phyloP scores from a whole-genome alignment of 345 rosid species.

The Gossypium longicalyx region DNA sequence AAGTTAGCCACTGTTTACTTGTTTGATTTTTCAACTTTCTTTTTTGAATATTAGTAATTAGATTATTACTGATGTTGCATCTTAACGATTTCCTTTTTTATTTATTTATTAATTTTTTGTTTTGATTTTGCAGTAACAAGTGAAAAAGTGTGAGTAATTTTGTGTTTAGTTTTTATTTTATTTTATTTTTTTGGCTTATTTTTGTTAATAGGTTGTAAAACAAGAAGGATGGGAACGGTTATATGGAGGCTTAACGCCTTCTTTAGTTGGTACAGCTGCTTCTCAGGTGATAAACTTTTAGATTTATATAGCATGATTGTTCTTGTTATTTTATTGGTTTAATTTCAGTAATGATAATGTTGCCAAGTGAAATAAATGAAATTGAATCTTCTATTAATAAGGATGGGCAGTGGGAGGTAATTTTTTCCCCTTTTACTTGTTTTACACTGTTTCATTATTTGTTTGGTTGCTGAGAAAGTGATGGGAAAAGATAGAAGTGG shows the following conservation, averaged over 20 bases:
- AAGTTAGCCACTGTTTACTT: neutral
- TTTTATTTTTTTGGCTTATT: constrained; percentile 36
- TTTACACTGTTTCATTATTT: neutral
- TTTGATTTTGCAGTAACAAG: neutral
- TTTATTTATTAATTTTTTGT: neutral
- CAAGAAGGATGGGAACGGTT: constrained; percentile 93
- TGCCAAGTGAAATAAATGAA: neutral
- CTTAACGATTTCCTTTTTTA: neutral
- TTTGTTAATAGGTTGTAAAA: constrained; percentile 56
- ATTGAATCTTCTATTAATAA: neutral
- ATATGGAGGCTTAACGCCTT: constrained; percentile 83
- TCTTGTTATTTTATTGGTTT: neutral
- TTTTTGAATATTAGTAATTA: neutral
- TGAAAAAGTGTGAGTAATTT: neutral
- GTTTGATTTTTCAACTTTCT: neutral
- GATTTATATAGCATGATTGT: neutral
- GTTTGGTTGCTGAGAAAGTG: constrained; percentile 1
- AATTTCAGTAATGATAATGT: neutral
- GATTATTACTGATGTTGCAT: neutral
- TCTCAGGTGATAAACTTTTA: constrained; percentile 64
- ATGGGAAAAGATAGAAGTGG: neutral
- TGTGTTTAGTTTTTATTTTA: neutral
- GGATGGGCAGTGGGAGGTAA: neutral
- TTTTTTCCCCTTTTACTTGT: neutral
- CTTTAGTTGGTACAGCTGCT: constrained; percentile 80